Base-by-base conservation (phyloP, 176 grass and related monocot species). In the Lolium rigidum region DNA sequence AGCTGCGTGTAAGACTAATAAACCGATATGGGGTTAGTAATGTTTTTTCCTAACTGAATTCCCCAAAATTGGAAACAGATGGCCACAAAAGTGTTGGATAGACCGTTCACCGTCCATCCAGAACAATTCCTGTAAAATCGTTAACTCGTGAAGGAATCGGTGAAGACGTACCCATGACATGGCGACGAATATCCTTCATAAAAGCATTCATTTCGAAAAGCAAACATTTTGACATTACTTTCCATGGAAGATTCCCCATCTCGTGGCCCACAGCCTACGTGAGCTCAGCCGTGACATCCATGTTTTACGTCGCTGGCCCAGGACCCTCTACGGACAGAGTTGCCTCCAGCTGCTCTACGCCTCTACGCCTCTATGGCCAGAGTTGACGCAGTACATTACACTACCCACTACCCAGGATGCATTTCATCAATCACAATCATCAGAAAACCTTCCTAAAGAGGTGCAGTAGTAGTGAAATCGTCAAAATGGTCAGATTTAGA, bases 281-380 rank as follows among this genome's bases (percentile, higher is more conserved):
- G 80, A 90, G 66, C 38, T 90, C 80, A 84, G 10, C 14, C 20
- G 38, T 87, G 85, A 43, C 41, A 43, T 43, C 41, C 41, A 43
- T 43, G 41, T 7, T 43, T 81, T 48, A 39, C 76, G 25, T 71
- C 50, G 50, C 83, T 67, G 67, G 25, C 18, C 8, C 11, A 76
- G 25, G 46, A 84, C 76, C 82, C 18, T 76, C 44, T 77, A 64
- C 50, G 82, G 56, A 57, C 25, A 62, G 41, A 35, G 22, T 65
- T 20, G 24, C 9, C 22, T 62, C 11, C 5, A 12, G 60, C 4
- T 11, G 60, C 2, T 76, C 70, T 76, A 38, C 21, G 41, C n/a
- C n/a, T n/a, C n/a, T n/a, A n/a, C n/a, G n/a, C 41, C 41, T 43
- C 41, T 43, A 43, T 43, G 54, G 22, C 41, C 22, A 60, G 21